phyloP scores from a whole-genome alignment of 306 rosid species.

The Cucumis cinereus region DNA sequence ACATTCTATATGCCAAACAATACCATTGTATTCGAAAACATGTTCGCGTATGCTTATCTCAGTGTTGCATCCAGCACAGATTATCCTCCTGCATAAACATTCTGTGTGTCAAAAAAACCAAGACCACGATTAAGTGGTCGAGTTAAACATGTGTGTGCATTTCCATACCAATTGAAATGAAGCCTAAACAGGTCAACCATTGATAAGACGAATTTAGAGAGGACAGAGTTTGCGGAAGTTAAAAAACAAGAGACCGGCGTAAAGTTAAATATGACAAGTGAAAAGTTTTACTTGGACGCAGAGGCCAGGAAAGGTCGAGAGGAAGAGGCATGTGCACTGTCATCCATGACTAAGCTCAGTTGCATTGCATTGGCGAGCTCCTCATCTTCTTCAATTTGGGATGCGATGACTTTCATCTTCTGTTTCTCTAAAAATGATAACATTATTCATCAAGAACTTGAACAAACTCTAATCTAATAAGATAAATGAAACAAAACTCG shows the following conservation, averaged over 20 bases:
- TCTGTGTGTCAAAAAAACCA: not conserved
- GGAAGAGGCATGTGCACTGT: conserved; percentile 21
- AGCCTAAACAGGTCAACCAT: conserved; percentile 42
- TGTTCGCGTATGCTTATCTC: conserved; percentile 47
- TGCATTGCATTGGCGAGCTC: conserved; percentile 76
- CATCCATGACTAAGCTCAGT: conserved; percentile 46
- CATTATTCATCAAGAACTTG: not conserved
- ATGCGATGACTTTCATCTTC: conserved; percentile 17
- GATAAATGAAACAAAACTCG: not conserved
- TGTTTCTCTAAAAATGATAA: not conserved
- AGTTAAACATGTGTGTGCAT: conserved; percentile 12
- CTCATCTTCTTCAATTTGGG: conserved; percentile 21
- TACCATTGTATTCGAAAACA: conserved; percentile 46
- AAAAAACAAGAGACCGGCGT: not conserved
- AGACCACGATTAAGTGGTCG: not conserved
- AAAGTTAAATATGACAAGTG: not conserved
- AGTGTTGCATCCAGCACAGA: conserved; percentile 75
- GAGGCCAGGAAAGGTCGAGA: not conserved
- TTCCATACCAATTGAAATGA: conserved; percentile 28
- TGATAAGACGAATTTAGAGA: not conserved
- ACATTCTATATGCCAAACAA: conserved; percentile 80
- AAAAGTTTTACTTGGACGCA: conserved; percentile 21
- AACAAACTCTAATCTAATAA: not conserved
- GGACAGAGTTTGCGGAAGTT: not conserved
- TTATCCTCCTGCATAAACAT: conserved; percentile 26